Base-by-base conservation (phyloP, 805 yeast genomes). In the Myxozyma vanderwaltii region DNA sequence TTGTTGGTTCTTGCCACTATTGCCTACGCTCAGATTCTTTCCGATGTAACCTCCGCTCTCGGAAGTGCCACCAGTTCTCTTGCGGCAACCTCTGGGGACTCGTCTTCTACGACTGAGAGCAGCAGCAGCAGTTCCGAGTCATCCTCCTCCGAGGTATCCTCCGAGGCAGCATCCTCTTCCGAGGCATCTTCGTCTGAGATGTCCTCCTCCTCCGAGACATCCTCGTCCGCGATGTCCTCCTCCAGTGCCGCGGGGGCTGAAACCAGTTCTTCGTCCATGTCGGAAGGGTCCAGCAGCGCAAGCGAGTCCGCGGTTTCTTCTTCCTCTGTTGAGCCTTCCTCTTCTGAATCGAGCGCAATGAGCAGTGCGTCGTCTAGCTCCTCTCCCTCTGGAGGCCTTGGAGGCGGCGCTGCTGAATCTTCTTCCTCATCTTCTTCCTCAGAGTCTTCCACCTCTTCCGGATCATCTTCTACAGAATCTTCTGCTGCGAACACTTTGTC, bases 341-440 rank as follows among this genome's bases (percentile, higher is more conserved):
- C n/a, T n/a, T n/a, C n/a, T n/a, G n/a, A n/a, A n/a, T n/a, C n/a
- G n/a, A n/a, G n/a, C n/a, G n/a, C n/a, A n/a, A n/a, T n/a, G n/a
- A n/a, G n/a, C n/a, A n/a, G n/a, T n/a, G n/a, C n/a, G n/a, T n/a
- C n/a, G n/a, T n/a, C n/a, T n/a, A n/a, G n/a, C n/a, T n/a, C n/a
- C n/a, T n/a, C n/a, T n/a, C n/a, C n/a, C n/a, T n/a, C n/a, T n/a
- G n/a, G n/a, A n/a, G n/a, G n/a, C n/a, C n/a, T n/a, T n/a, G n/a
- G n/a, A n/a, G n/a, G n/a, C n/a, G n/a, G n/a, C 48, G 38, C 38
- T n/a, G 38, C 39, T 19, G 50, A 46, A 26, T 46, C 50, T n/a
- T 46, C 50, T 15, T 26, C 39, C 17, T 23, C 49, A 7, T 13
- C 6, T 6, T 38, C 41, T 7, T 13, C 41, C 41, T 13, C 41